Percentiles rank a stretch among this genome's conserved stretches.
These are phyloP conservation scores for Globisporangium paroecandrum DNA, from an alignment of 352 stramenopile species.

Conservation along the genomic window DNA sequence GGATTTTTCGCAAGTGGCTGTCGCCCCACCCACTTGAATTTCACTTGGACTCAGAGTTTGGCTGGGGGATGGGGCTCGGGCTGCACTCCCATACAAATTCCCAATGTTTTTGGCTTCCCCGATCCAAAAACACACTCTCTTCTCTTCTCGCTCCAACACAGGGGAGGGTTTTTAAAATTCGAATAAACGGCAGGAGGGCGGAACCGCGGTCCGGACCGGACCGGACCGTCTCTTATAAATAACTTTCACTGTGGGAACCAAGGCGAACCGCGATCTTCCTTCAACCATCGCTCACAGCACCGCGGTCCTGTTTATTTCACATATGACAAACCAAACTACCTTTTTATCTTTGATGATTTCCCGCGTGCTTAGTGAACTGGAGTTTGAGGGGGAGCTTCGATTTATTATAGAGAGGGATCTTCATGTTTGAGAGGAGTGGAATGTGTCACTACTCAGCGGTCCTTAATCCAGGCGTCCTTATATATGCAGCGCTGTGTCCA, in stretches of 20 bases:
- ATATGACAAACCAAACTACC: too few relatives aligned
- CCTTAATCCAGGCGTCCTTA: too few relatives aligned
- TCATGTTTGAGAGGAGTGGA: too few relatives aligned
- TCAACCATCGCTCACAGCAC: slow-evolving; percentile 2
- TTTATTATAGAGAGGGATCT: too few relatives aligned
- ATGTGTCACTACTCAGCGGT: too few relatives aligned
- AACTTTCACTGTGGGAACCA: background rate
- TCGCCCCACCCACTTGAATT: slow-evolving; percentile 9
- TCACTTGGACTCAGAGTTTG: slow-evolving; percentile 6
- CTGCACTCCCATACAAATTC: background rate
- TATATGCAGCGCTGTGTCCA: too few relatives aligned
- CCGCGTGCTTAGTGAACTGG: too few relatives aligned
- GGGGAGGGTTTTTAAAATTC: slow-evolving; percentile 4
- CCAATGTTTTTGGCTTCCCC: background rate
- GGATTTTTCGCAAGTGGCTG: slow-evolving; percentile 22
- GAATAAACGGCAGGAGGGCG: slow-evolving; percentile 3
- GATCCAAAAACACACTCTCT: slow-evolving; percentile 10
- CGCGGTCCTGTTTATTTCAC: background rate
- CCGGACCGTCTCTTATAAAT: slow-evolving; percentile 1
- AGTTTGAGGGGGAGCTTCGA: too few relatives aligned
- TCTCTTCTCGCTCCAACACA: background rate
- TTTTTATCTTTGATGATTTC: too few relatives aligned
- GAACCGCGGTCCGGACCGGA: background rate
- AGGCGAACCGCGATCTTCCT: slow-evolving; percentile 5
- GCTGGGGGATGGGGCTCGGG: background rate